Base-by-base conservation (phyloP, 2,329 filamentous ascomycete genomes). In the Samsoniella hepiali region DNA sequence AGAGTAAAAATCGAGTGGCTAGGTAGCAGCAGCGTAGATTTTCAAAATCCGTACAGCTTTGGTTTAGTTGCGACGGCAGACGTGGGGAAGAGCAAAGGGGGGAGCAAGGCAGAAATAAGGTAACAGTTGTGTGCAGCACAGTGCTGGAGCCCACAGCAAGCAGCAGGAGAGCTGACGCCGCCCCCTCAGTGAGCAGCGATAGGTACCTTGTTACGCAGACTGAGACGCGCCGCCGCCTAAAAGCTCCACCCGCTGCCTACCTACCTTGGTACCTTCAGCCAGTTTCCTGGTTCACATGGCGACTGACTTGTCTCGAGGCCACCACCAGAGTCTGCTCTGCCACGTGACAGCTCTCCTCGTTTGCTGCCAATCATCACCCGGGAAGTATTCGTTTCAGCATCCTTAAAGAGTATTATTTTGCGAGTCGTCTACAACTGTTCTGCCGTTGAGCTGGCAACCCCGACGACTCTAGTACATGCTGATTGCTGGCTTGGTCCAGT, bases 81-180 rank as follows among this genome's bases (percentile, higher is more conserved):
- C 62, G 62, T 64, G 56, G 56, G 56, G 62, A 62, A 56, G 44
- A 31, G 56, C 62, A 60, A 60, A 54, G 56, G 56, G 54, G 59
- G 59, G 42, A 61, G 17, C 57, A 59, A 50, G 49, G 62, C 56
- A 64, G 57, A 64, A 60, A 63, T 58, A 49, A 31, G 29, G 38
- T 36, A 61, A 61, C 50, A 54, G 49, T 54, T 54, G 38, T 61
- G 58, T 54, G 58, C 45, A 54, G 51, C 27, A 58, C 51, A 22
- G 51, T 40, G 53, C 32, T 36, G 32, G 57, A 49, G 56, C 58
- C 58, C 58, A 45, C 49, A 59, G 27, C 32, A 53, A 44, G 36
- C 57, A 42, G 34, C 34, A 31, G 4, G 10, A 32, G 57, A 59
- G 57, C 57, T 59, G 45, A 51, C 57, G 45, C 57, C 36, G 27